Base-by-base conservation (phyloP, 2,329 filamentous ascomycete genomes). In the Cercospora sp. region DNA sequence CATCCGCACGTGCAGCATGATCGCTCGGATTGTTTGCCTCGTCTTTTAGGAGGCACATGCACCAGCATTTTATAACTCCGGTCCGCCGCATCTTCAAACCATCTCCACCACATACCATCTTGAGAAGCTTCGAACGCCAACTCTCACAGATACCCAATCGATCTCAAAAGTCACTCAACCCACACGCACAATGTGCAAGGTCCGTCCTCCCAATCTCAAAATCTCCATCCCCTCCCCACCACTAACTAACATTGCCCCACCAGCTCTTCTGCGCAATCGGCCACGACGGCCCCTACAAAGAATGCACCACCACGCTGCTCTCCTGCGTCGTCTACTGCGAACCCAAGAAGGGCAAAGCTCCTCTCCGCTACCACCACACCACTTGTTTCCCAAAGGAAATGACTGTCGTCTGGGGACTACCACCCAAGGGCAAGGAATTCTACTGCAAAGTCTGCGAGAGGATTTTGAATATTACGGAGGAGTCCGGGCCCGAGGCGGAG, bases 231-330 rank as follows among this genome's bases (percentile, higher is more conserved):
- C 18, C n/a, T 8, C 28, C 45, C 23, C 20, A 20, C n/a, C 42
- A 23, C 39, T 20, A 12, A 26, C 60, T 33, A 8, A 20, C 26
- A 30, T 7, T 39, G n/a, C 28, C n/a, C 4, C 61, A 16, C 10
- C 51, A 64, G 62, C 55, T 64, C 30, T 64, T 64, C 51, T 64
- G 62, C 51, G 31, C 36, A 20, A 64, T 64, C 16, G 62, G 62
- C 36, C 62, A 64, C 62, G 51, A 58, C 6, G 62, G 62, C 23
- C 51, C 51, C 33, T 48, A 64, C 51, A 45, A 55, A 39, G n/a
- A 45, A 55, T 64, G 62, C 62, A 36, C 31, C 33, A 42, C 51
- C 5, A n/a, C 53, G 3, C 51, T 64, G 6, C 62, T 64, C 13
- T 58, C 62, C 16, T 31, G 57, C 53, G 39, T 64, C 23, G 20